Conservation (phyloP, 2,329 filamentous ascomycete genomes). For the Aplosporella prunicola region DNA sequence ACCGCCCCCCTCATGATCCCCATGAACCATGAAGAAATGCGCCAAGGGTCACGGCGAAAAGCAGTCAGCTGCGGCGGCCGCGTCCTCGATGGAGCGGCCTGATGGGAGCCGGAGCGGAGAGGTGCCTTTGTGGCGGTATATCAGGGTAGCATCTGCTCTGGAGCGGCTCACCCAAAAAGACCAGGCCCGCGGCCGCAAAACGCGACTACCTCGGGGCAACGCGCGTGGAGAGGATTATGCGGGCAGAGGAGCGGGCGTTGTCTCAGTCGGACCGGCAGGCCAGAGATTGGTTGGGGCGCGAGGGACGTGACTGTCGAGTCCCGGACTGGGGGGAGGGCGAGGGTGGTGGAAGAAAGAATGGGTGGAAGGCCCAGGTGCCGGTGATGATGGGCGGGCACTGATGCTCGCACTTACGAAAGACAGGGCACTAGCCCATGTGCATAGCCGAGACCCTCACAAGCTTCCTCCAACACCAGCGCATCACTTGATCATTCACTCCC, state of each 20-base stretch:
- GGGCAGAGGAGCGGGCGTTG: constrained; percentile 1
- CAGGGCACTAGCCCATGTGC: too few relatives aligned
- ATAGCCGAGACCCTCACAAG: too few relatives aligned
- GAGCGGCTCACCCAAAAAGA: constrained; percentile 9
- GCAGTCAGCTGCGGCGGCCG: constrained; percentile 3
- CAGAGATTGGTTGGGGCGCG: not conserved
- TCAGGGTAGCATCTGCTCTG: constrained; percentile 10
- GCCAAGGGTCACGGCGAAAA: constrained; percentile 6
- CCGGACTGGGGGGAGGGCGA: constrained; percentile 4
- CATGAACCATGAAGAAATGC: constrained; percentile 24
- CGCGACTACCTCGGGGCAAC: constrained; percentile 7
- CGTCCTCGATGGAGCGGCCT: constrained; percentile 1
- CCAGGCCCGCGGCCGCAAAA: constrained; percentile 10
- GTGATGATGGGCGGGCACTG: constrained; percentile 10
- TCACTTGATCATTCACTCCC: constrained; percentile 2
- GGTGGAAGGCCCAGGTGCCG: not conserved
- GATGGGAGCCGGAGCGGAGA: constrained; percentile 1
- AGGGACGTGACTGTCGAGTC: not conserved
- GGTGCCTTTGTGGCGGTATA: constrained; percentile 10
- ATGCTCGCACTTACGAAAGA: constrained; percentile 5
- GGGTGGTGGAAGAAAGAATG: not conserved
- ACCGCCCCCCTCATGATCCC: constrained; percentile 28
- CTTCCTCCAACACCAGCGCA: constrained; percentile 8
- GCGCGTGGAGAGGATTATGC: constrained; percentile 9
- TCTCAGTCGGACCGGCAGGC: not conserved